phyloP scores from a whole-genome alignment of 306 rosid species.

The Dryas drummondii region DNA sequence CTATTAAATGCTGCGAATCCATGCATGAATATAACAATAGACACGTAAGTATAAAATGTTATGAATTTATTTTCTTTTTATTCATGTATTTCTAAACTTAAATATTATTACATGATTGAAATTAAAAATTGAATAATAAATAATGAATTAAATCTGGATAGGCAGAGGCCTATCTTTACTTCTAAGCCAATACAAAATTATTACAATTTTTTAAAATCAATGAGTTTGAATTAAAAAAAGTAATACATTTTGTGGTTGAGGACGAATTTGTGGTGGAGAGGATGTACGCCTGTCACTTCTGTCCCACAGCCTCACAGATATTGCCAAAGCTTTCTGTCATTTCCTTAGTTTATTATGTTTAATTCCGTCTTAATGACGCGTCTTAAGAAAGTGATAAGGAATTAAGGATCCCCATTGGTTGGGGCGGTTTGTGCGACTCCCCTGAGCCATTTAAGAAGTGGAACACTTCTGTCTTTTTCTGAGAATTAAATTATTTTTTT shows the following conservation, averaged over 20 bases:
- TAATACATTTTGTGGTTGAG: slow-evolving; percentile 30
- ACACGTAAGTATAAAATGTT: too few species aligned
- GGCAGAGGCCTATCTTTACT: slow-evolving; percentile 12
- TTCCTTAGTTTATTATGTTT: background rate
- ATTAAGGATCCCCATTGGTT: slow-evolving; percentile 8
- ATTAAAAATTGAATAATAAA: too few species aligned
- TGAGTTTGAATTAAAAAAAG: background rate
- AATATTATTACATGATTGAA: too few species aligned
- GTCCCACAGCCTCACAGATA: slow-evolving; percentile 16
- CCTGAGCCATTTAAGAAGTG: background rate
- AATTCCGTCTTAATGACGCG: background rate
- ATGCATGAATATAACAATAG: too few species aligned
- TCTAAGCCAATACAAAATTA: slow-evolving; percentile 23
- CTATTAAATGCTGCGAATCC: too few species aligned
- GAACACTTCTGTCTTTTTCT: slow-evolving; percentile 6
- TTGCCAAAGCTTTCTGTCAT: slow-evolving; percentile 12
- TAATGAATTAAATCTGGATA: too few species aligned
- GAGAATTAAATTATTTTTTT: background rate
- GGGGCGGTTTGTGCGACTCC: slow-evolving; percentile 30
- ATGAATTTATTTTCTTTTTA: too few species aligned
- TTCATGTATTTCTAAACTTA: too few species aligned
- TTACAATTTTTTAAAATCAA: background rate
- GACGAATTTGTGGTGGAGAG: slow-evolving; percentile 40
- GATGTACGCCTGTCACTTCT: slow-evolving; percentile 15
- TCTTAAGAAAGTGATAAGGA: background rate